phyloP scores from a whole-genome alignment of 768 basidiomycete species.

The Mycena haematopus region DNA sequence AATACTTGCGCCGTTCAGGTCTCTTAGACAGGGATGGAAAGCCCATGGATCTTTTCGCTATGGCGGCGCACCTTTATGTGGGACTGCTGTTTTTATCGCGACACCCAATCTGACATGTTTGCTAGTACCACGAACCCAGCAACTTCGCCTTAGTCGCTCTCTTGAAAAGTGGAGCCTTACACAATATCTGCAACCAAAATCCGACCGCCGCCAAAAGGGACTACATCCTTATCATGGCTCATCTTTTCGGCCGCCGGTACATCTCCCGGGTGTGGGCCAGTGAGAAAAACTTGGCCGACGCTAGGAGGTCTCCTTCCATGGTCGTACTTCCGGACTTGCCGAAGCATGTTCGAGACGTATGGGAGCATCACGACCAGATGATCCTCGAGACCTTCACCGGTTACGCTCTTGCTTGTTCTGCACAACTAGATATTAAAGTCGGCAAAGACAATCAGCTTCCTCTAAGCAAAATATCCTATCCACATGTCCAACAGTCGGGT shows the following conservation, averaged over 20 bases:
- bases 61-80: slow-evolving; percentile 60
- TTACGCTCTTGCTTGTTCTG: slow-evolving; percentile 59
- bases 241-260: slow-evolving; percentile 69
- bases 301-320: slow-evolving; percentile 57
- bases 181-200: slow-evolving; percentile 57
- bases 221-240: slow-evolving; percentile 62
- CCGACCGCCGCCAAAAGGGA: slow-evolving; percentile 51
- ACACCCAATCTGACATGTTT: background rate
- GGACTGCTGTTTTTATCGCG: slow-evolving; percentile 18
- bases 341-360: slow-evolving; percentile 44
- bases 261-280: slow-evolving; percentile 53
- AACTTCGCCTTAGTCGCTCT: slow-evolving; percentile 70
- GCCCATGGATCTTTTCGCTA: slow-evolving; percentile 62
- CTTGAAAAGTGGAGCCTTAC: slow-evolving; percentile 62
- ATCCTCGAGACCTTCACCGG: slow-evolving; percentile 59
- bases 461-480: slow-evolving; percentile 45
- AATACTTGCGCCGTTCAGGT: slow-evolving; percentile 66
- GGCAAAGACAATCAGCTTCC: slow-evolving; percentile 56
- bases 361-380: slow-evolving; percentile 54
- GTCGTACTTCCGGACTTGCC: slow-evolving; percentile 61
- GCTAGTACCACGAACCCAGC: slow-evolving; percentile 67
- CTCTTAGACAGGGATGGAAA: slow-evolving; percentile 60
- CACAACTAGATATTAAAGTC: slow-evolving; percentile 43
- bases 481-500: background rate
- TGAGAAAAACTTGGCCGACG: slow-evolving; percentile 39